Evolutionary conservation across 2,329 filamentous ascomycete genomes (phyloP).

Genomic region (Fusarium palustre): DNA sequence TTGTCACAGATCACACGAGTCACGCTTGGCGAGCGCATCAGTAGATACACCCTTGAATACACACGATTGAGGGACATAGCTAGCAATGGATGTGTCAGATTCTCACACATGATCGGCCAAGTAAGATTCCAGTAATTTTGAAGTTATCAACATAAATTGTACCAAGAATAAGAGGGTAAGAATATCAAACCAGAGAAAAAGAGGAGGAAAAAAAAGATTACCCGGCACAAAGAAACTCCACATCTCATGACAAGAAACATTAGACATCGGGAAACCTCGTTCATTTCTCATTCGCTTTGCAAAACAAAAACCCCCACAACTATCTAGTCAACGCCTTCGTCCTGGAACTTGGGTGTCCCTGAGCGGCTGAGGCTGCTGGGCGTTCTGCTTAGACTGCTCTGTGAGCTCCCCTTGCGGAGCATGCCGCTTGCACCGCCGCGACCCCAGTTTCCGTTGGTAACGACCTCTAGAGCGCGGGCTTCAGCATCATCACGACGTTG

Average conservation of each 20-base stretch:
- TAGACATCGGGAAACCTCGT: constrained; percentile 15
- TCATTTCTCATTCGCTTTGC: constrained; percentile 30
- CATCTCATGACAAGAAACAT: constrained; percentile 38
- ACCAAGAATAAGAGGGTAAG: constrained; percentile 10
- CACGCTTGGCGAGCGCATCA: constrained; percentile 6
- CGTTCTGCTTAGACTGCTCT: constrained; percentile 29
- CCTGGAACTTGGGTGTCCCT: constrained; percentile 40
- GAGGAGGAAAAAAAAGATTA: constrained; percentile 23
- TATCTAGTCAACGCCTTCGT: constrained; percentile 52
- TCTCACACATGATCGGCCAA: constrained; percentile 4
- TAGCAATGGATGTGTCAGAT: constrained; percentile 23
- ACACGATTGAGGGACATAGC: not conserved
- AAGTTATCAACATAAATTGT: constrained; percentile 25
- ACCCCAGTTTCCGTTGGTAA: constrained; percentile 55
- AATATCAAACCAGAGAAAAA: constrained; percentile 13
- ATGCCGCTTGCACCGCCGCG: constrained; percentile 58
- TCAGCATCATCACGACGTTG: constrained; percentile 57
- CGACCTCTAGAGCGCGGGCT: constrained; percentile 60
- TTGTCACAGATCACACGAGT: constrained; percentile 21
- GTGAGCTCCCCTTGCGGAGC: constrained; percentile 53
- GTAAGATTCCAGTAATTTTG: constrained; percentile 5
- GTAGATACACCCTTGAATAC: constrained; percentile 3
- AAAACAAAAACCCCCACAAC: constrained; percentile 9
- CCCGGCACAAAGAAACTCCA: constrained; percentile 29
- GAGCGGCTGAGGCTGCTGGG: constrained; percentile 32